Conservation (phyloP, 208 protist species). For the Crithidia expoeki region DNA sequence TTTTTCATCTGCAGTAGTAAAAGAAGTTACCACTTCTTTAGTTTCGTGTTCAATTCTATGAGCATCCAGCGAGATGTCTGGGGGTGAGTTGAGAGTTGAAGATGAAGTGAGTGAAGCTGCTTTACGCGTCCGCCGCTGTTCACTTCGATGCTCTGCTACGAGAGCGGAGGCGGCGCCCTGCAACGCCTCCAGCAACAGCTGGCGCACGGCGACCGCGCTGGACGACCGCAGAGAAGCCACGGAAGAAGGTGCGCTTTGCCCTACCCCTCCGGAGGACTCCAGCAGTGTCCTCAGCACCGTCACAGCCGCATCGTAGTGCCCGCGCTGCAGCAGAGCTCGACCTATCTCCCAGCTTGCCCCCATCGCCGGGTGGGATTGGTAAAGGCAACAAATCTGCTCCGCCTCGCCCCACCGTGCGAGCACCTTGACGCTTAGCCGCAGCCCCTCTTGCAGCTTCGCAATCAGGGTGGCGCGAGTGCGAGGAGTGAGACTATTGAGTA, state of each 20-base stretch:
- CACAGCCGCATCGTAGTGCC: slow-evolving; percentile 48
- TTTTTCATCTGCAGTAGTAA: background rate
- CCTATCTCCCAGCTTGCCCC: slow-evolving; percentile 77
- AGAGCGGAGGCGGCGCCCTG: slow-evolving; percentile 30
- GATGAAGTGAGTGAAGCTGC: background rate
- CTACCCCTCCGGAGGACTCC: background rate
- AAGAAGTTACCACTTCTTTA: slow-evolving; percentile 11
- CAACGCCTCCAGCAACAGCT: slow-evolving; percentile 34
- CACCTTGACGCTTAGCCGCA: slow-evolving; percentile 71
- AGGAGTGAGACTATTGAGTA: slow-evolving; percentile 31
- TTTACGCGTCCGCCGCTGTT: background rate
- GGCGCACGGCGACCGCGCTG: slow-evolving; percentile 21
- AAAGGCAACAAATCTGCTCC: slow-evolving; percentile 41
- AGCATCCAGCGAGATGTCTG: background rate
- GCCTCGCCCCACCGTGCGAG: slow-evolving; percentile 46
- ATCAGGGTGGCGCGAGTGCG: slow-evolving; percentile 40
- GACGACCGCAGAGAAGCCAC: background rate
- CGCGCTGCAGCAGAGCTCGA: slow-evolving; percentile 48
- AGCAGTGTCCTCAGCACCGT: slow-evolving; percentile 48
- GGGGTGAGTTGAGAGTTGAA: background rate
- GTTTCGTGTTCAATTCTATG: background rate
- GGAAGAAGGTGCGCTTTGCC: background rate
- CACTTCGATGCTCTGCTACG: slow-evolving; percentile 5
- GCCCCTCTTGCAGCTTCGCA: slow-evolving; percentile 49
- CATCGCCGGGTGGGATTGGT: slow-evolving; percentile 47